Conservation (phyloP, 2,329 filamentous ascomycete species). For the Nannizziopsis arthrosporioides region DNA sequence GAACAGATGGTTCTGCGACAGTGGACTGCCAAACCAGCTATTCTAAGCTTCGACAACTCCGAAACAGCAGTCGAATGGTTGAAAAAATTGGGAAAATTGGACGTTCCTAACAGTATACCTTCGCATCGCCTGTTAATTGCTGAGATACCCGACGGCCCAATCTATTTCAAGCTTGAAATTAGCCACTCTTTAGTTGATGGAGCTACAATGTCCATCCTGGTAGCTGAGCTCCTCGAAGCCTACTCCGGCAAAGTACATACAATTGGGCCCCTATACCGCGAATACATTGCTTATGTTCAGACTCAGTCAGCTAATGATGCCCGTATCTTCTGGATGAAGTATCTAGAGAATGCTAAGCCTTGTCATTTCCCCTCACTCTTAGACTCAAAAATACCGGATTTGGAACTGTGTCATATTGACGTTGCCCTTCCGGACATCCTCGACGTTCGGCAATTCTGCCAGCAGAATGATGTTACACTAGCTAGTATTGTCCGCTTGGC, state of each 20-base stretch:
- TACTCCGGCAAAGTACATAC: conserved; percentile 17
- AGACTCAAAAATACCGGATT: neutral
- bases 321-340: conserved; percentile 19
- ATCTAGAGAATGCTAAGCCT: conserved; percentile 18
- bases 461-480: conserved; percentile 13
- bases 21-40: too few species aligned
- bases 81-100: too few species aligned
- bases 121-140: conserved; percentile 27
- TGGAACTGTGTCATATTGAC: neutral
- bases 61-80: too few species aligned
- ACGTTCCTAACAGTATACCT: conserved; percentile 14
- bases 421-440: neutral
- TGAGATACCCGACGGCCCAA: conserved; percentile 20
- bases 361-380: conserved; percentile 12
- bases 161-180: conserved; percentile 27
- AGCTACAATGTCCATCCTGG: conserved; percentile 23
- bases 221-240: conserved; percentile 23
- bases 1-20: too few species aligned
- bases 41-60: too few species aligned
- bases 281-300: conserved; percentile 28
- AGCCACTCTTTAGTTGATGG: conserved; percentile 30
- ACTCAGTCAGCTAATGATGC: neutral
- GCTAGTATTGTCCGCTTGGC: conserved; percentile 17
- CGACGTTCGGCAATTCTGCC: conserved; percentile 6
- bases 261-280: conserved; percentile 24